Conservation (phyloP, 2,329 filamentous ascomycete genomes). For the Thielaviopsis euricoi region DNA sequence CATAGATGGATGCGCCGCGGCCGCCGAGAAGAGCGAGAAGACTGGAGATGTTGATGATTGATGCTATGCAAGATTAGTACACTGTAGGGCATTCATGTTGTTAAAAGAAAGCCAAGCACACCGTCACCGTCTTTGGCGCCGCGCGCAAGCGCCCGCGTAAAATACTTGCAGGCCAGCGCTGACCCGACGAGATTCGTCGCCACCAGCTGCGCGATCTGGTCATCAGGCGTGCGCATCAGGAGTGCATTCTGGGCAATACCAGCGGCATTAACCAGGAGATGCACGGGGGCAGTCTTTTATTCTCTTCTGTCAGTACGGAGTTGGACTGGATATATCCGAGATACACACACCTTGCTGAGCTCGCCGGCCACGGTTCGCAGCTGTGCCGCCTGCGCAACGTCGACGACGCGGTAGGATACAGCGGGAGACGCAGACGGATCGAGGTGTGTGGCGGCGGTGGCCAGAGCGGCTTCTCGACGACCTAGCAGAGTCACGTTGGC, state of each 20-base stretch:
- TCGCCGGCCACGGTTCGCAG: conserved; percentile 69
- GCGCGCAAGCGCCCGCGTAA: conserved; percentile 13
- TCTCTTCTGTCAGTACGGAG: too few species aligned
- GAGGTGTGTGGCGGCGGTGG: conserved; percentile 22
- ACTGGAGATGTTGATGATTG: conserved; percentile 71
- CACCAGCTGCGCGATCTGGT: conserved; percentile 40
- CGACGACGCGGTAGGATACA: not conserved
- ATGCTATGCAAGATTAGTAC: conserved; percentile 27
- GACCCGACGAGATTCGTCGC: conserved; percentile 55
- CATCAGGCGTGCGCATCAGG: conserved; percentile 36
- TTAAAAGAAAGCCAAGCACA: too few species aligned
- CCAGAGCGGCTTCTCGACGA: conserved; percentile 32
- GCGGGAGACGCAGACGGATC: not conserved
- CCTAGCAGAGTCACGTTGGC: conserved; percentile 45
- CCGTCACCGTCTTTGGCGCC: conserved; percentile 9
- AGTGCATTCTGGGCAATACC: conserved; percentile 52
- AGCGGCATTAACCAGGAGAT: conserved; percentile 65
- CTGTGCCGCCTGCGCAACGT: conserved; percentile 27
- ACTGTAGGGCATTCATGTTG: too few species aligned
- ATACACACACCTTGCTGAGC: conserved; percentile 45
- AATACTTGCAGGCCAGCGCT: conserved; percentile 41
- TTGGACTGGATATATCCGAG: too few species aligned
- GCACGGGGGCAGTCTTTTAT: conserved; percentile 21
- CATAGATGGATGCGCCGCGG: conserved; percentile 55
- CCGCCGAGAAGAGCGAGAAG: conserved; percentile 55